Conservation (phyloP, 2,329 filamentous ascomycete genomes). For the Fonsecaea erecta region DNA sequence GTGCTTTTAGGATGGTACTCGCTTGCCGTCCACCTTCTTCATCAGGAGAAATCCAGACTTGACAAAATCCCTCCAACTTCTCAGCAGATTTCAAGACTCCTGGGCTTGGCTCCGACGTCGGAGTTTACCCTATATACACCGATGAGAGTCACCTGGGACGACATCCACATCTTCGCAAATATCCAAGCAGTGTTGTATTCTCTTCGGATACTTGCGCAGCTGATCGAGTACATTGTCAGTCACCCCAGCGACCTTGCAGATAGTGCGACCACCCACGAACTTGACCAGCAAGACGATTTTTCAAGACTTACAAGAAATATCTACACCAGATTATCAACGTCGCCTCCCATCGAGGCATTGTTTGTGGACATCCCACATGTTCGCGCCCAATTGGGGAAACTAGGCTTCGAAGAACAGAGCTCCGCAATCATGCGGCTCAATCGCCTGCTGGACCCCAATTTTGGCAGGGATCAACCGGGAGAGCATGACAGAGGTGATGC, state of each 20-base stretch:
- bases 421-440: background rate
- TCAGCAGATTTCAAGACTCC: constrained; percentile 3
- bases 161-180: constrained; percentile 66
- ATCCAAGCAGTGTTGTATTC: constrained; percentile 67
- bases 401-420: constrained; percentile 15
- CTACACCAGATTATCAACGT: background rate
- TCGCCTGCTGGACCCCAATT: background rate
- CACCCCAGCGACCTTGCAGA: background rate
- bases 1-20: constrained; percentile 27
- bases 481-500: background rate
- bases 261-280: background rate
- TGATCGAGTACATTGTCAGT: constrained; percentile 14
- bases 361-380: constrained; percentile 31
- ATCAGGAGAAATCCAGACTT: constrained; percentile 19
- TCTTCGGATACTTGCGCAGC: constrained; percentile 62
- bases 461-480: background rate
- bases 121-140: background rate
- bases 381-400: background rate
- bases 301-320: constrained; percentile 1
- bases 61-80: constrained; percentile 10
- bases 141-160: constrained; percentile 56
- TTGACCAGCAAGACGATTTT: background rate
- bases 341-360: constrained; percentile 30
- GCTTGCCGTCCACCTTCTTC: constrained; percentile 21
- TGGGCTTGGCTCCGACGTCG: constrained; percentile 14